Evolutionary conservation across 2,329 filamentous ascomycete genomes (phyloP), one percentile per base, ranked within the genome.

Genomic region (Penicillium capsulatum): DNA sequence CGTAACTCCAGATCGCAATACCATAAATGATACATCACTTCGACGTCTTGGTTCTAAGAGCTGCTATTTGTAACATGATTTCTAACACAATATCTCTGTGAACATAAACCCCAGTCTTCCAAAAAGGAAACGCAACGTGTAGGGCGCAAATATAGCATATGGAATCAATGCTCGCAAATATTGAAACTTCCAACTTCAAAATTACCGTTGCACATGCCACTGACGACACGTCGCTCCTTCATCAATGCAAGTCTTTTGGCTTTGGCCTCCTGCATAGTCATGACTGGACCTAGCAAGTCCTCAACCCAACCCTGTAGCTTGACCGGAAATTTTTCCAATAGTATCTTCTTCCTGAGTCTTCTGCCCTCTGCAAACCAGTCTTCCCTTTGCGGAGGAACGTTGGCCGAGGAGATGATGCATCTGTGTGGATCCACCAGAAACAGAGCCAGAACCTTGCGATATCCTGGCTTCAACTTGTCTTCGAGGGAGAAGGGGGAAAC

Each of bases 361-460:
- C 17, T 47, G 39, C 15, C 24, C 34, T 17, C 63, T 58, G 2
- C 35, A 57, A 61, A 69, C 74, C 74, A 78, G 2, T 69, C 60
- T 26, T 37, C 33, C 9, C 27, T 22, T 11, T 56, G 56, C 2
- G 56, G 55, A 7, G 52, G 55, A 11, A 57, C 42, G 34, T 58
- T 53, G 3, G 56, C 54, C 7, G 55, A 48, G 3, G 54, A 58
- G 16, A 59, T 51, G n/a, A 57, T 36, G 3, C n/a, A 47, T 3
- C 40, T 37, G 20, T 54, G 29, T 2, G 55, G 57, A 36, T 58
- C 52, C 6, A 59, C 41, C n/a, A 60, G 32, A 27, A 58, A 59
- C 7, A 59, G 31, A 0, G 49, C 48, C 3, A 60, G 38, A n/a
- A 57, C 53, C 42, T 59, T 59, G 15, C 49, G 48, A 36, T 55